Evolutionary conservation across 495 filamentous ascomycete genomes (phyloP).

Genomic region (Hypoxylon cercidicola): DNA sequence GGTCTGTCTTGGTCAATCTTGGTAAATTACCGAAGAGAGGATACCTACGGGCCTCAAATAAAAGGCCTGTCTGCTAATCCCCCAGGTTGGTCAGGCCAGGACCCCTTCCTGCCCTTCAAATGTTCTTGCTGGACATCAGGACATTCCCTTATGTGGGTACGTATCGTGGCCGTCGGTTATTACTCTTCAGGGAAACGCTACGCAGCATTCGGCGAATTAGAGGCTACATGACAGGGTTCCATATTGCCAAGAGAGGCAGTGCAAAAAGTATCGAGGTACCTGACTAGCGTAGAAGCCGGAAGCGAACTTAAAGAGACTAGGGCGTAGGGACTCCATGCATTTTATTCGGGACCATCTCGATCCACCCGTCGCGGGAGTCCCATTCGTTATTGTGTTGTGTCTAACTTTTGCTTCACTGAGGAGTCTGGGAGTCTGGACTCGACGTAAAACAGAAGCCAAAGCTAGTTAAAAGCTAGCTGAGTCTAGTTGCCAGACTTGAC

Average conservation of each 20-base stretch:
- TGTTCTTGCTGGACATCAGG: background rate
- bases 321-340: background rate
- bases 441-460: background rate
- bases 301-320: background rate
- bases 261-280: slow-evolving; percentile 1
- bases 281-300: background rate
- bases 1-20: slow-evolving; percentile 22
- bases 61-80: slow-evolving; percentile 30
- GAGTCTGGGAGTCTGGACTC: too few relatives aligned
- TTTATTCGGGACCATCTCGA: slow-evolving; percentile 8
- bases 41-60: slow-evolving; percentile 21
- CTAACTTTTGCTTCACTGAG: slow-evolving; percentile 6
- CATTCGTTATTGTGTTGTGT: background rate
- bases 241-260: slow-evolving; percentile 35
- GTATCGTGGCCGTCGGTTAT: slow-evolving; percentile 21
- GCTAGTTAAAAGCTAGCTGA: slow-evolving; percentile 5
- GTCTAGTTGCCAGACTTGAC: slow-evolving; percentile 12
- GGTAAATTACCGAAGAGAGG: slow-evolving; percentile 29
- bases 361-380: background rate
- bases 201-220: slow-evolving; percentile 31
- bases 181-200: slow-evolving; percentile 31
- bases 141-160: background rate
- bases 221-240: background rate
- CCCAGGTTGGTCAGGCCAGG: background rate
- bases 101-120: background rate